A percentile compares a stretch with the other conserved stretches of the same genome.
phyloP scores from a whole-genome alignment of 192 early-diverging fungal genomes.

The Chytriomyces sp. region DNA sequence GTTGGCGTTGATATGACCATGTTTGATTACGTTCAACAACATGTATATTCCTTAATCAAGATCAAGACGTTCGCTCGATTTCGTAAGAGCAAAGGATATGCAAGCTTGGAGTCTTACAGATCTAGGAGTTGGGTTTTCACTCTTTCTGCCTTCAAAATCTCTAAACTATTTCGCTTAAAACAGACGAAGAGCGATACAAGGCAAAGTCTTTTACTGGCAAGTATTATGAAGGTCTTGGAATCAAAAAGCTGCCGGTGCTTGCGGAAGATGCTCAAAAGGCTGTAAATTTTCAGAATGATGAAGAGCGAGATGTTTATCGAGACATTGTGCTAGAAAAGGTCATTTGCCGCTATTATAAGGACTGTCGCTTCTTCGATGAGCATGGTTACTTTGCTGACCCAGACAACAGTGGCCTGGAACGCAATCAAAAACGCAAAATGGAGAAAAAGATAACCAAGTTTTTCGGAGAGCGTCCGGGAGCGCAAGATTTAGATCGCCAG shows the following conservation, averaged over 20 bases:
- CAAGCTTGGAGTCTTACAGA: conserved; percentile 33
- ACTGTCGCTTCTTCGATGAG: conserved; percentile 7
- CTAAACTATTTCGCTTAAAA: not conserved
- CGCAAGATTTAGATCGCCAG: conserved; percentile 54
- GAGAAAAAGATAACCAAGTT: conserved; percentile 68
- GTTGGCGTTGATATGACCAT: conserved; percentile 57
- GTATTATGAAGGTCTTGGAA: too few species aligned
- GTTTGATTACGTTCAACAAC: conserved; percentile 81
- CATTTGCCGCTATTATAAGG: conserved; percentile 32
- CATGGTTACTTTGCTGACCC: conserved; percentile 59
- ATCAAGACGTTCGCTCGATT: conserved; percentile 72
- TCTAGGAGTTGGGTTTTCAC: not conserved
- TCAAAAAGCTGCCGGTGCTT: too few species aligned
- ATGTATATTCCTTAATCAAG: conserved; percentile 74
- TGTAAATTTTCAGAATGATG: too few species aligned
- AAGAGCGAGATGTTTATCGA: too few species aligned
- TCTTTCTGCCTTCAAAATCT: not conserved
- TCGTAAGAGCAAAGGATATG: conserved; percentile 60
- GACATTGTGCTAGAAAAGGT: too few species aligned
- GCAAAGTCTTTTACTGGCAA: too few species aligned
- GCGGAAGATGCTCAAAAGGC: too few species aligned
- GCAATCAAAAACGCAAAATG: conserved; percentile 58
- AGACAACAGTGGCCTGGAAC: conserved; percentile 47
- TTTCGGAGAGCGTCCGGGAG: conserved; percentile 65
- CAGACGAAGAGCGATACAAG: not conserved